Conservation (phyloP, 2,329 filamentous ascomycete species). For the Byssochlamys sp. region DNA sequence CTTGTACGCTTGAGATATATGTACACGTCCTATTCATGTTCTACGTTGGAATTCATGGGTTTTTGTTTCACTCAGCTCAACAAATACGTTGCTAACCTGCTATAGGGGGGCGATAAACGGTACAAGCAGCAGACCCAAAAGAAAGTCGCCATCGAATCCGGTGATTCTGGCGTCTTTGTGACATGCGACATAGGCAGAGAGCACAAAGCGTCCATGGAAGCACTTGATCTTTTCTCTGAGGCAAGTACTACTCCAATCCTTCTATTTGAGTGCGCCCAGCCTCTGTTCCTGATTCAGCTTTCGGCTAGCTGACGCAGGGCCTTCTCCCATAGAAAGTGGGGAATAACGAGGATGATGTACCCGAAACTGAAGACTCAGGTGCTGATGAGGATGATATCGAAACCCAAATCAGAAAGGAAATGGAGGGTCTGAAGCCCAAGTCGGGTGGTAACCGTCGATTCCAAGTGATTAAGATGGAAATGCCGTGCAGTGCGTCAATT, state of each 20-base stretch:
- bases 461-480: slow-evolving; percentile 44
- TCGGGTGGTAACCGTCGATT: slow-evolving; percentile 40
- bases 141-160: slow-evolving; percentile 28
- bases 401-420: slow-evolving; percentile 50
- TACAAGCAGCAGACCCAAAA: slow-evolving; percentile 17
- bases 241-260: slow-evolving; percentile 24
- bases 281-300: not conserved
- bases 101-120: slow-evolving; percentile 22
- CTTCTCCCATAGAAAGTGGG: slow-evolving; percentile 10
- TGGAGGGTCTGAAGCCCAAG: slow-evolving; percentile 44
- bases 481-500: slow-evolving; percentile 34
- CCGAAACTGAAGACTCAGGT: slow-evolving; percentile 18
- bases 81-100: not conserved
- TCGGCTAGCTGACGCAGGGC: not conserved
- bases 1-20: not conserved
- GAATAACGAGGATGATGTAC: slow-evolving; percentile 6
- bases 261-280: slow-evolving; percentile 4
- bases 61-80: slow-evolving; percentile 2
- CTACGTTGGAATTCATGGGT: not conserved
- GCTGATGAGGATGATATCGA: slow-evolving; percentile 48
- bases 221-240: slow-evolving; percentile 49
- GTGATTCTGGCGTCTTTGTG: slow-evolving; percentile 54
- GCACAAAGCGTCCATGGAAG: slow-evolving; percentile 49
- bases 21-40: not conserved
- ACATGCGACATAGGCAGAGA: slow-evolving; percentile 55